A percentile compares a stretch with the other conserved stretches of the same genome.
Conservation (phyloP, 257 asterid genomes). For the Solanum peruvianum region DNA sequence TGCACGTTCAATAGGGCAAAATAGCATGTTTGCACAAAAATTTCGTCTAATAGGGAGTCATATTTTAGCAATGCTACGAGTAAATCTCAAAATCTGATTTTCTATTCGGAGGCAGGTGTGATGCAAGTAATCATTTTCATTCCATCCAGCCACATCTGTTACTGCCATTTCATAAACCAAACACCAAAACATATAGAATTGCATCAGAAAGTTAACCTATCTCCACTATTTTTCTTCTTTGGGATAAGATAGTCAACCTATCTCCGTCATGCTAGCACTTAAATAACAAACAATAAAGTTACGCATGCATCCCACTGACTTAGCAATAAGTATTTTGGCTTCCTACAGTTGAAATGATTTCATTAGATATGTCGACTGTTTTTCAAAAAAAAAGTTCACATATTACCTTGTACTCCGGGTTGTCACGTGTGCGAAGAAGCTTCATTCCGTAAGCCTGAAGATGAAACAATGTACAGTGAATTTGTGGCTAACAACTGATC, state of each 20-base stretch:
- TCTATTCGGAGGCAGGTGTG: background rate
- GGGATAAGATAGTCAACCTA: background rate
- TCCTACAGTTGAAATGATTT: background rate
- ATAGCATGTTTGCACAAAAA: background rate
- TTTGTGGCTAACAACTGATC: background rate
- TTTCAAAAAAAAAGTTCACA: background rate
- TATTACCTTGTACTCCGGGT: slow-evolving; percentile 93
- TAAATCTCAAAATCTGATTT: background rate
- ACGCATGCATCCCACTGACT: background rate
- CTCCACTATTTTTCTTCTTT: background rate
- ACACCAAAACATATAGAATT: background rate
- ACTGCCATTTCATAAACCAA: background rate
- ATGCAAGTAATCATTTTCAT: background rate
- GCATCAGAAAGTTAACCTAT: background rate
- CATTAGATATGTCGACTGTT: background rate
- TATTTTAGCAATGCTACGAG: background rate
- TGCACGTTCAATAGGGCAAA: background rate
- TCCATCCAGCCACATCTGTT: background rate
- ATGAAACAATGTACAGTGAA: background rate
- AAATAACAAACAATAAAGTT: background rate
- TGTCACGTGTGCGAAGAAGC: slow-evolving; percentile 89
- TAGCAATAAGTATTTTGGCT: background rate
- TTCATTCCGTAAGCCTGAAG: slow-evolving; percentile 91
- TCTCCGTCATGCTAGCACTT: background rate
- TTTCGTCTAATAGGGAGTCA: background rate